Evolutionary conservation across 73 alveolate genomes (phyloP).

Genomic region (Halteria grandinella): DNA sequence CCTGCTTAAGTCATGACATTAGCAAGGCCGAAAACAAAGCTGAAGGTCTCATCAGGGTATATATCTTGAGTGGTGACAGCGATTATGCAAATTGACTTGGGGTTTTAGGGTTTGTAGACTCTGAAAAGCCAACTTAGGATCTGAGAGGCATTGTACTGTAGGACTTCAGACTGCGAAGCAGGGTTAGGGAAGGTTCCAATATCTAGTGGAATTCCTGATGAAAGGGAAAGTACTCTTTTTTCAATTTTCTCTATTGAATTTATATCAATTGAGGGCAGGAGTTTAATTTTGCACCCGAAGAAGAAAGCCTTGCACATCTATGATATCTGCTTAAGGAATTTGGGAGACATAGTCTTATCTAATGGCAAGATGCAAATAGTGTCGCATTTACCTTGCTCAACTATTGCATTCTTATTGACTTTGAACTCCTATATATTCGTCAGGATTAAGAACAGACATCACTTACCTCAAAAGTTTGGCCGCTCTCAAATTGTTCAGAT

Average conservation of each 20-base stretch:
- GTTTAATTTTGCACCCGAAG: constrained; percentile 20
- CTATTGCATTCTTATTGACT: constrained; percentile 41
- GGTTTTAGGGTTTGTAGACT: constrained; percentile 71
- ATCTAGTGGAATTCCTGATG: too few species aligned
- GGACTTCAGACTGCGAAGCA: background rate
- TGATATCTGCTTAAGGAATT: background rate
- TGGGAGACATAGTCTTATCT: constrained; percentile 18
- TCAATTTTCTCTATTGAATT: constrained; percentile 1
- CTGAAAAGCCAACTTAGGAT: constrained; percentile 70
- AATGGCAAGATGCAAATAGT: constrained; percentile 55
- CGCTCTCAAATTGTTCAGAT: constrained; percentile 28
- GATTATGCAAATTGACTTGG: constrained; percentile 71
- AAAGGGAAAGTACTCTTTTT: background rate
- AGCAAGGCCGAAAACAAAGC: constrained; percentile 79
- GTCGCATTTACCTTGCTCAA: constrained; percentile 24
- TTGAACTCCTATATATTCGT: constrained; percentile 28
- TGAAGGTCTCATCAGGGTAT: constrained; percentile 76
- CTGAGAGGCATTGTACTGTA: constrained; percentile 76
- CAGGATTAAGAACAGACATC: background rate
- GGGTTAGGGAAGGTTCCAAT: background rate
- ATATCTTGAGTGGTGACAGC: constrained; percentile 80
- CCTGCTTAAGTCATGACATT: constrained; percentile 64
- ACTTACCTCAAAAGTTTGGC: constrained; percentile 27
- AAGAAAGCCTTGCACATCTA: constrained; percentile 38
- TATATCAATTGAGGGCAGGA: constrained; percentile 25